Conservation (phyloP, 805 yeast species). For the Hemisphaericaspora nanyangensis region DNA sequence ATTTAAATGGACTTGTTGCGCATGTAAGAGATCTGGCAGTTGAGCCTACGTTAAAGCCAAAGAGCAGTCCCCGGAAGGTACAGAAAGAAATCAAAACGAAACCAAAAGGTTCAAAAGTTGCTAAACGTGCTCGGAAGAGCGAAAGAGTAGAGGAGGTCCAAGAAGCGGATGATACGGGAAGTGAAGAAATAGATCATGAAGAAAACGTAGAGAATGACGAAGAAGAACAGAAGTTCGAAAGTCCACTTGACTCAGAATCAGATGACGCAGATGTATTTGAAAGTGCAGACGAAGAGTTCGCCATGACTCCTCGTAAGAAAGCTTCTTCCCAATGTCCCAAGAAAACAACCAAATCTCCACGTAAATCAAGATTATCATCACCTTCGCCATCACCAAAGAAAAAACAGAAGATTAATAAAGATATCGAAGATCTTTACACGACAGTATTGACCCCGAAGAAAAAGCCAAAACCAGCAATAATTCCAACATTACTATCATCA, state of each 20-base stretch:
- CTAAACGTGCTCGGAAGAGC: constrained; percentile 6
- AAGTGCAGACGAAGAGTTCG: neutral
- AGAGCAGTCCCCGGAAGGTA: neutral
- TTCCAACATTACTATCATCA: constrained; percentile 10
- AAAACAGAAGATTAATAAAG: constrained; percentile 1
- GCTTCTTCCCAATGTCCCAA: neutral
- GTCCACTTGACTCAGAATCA: neutral
- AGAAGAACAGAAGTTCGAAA: neutral
- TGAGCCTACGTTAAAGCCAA: neutral
- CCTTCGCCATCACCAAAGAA: constrained; percentile 5
- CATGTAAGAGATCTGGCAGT: constrained; percentile 11
- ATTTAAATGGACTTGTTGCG: constrained; percentile 28
- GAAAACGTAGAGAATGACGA: constrained; percentile 15
- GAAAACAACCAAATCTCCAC: constrained; percentile 8
- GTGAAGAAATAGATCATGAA: constrained; percentile 17
- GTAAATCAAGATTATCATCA: constrained; percentile 3
- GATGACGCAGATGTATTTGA: neutral
- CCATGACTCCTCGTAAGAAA: neutral
- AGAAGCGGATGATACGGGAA: constrained; percentile 13
- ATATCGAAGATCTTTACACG: constrained; percentile 4
- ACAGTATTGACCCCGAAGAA: constrained; percentile 3
- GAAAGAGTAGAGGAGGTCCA: constrained; percentile 8
- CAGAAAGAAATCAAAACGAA: constrained; percentile 3
- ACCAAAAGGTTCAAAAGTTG: neutral
- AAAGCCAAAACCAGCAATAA: constrained; percentile 6